These are phyloP conservation scores for Klebsormidium nitens DNA, from an alignment of 139 green algal species.

Conservation along the genomic window DNA sequence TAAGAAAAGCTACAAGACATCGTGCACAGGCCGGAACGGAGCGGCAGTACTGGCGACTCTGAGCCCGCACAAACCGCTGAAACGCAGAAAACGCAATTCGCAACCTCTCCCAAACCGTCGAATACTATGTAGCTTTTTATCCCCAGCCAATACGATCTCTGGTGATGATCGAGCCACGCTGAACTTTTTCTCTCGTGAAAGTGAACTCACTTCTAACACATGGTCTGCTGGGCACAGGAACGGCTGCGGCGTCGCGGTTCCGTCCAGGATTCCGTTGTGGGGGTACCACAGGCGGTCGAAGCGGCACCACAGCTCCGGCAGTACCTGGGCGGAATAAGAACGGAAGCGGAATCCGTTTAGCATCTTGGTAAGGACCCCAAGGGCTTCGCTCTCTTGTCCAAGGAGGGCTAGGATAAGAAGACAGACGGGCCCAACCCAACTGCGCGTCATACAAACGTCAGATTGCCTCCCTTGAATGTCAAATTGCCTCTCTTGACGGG, in stretches of 20 bases:
- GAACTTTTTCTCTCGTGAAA: not conserved
- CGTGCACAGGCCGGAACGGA: too few relatives aligned
- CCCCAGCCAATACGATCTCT: conserved; percentile 52
- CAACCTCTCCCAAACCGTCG: conserved; percentile 21
- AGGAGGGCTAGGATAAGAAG: too few relatives aligned
- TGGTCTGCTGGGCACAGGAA: conserved; percentile 85
- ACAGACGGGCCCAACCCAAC: too few relatives aligned
- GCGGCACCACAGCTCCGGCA: conserved; percentile 70
- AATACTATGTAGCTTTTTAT: conserved; percentile 61
- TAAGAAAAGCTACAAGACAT: too few relatives aligned
- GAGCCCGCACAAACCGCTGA: too few relatives aligned
- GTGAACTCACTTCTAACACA: conserved; percentile 72
- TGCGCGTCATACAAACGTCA: too few relatives aligned
- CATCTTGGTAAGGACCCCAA: too few relatives aligned
- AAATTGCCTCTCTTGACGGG: too few relatives aligned
- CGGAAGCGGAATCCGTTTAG: too few relatives aligned
- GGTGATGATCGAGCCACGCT: conserved; percentile 41
- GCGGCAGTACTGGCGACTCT: too few relatives aligned
- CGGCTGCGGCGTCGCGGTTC: conserved; percentile 64
- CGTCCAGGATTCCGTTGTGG: conserved; percentile 75
- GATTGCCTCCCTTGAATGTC: too few relatives aligned
- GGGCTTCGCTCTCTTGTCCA: too few relatives aligned
- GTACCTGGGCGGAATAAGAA: conserved; percentile 15
- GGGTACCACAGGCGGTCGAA: conserved; percentile 84
- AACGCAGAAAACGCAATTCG: not conserved